Base-by-base conservation (phyloP, 495 filamentous ascomycete genomes). In the Podospora pseudopauciseta region DNA sequence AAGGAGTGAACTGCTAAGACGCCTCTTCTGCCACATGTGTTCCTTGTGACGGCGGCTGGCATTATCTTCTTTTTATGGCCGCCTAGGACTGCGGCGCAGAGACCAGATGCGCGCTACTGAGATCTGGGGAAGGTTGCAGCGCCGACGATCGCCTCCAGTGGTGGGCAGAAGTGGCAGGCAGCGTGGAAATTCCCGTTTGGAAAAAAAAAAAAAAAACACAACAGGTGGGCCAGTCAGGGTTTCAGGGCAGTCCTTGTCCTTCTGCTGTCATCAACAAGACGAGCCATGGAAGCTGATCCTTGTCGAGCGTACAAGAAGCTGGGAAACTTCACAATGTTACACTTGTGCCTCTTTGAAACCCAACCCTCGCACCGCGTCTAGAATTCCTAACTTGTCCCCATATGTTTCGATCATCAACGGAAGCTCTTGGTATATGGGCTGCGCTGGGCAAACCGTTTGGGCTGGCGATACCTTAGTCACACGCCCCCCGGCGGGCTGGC, bases 41-140 rank as follows among this genome's bases (percentile, higher is more conserved):
- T 49, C 39, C 39, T 13, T 6, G 39, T 49, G 39, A 49, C 39
- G 7, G 39, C 39, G 39, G 39, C 13, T 49, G 13, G 13, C 39
- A 11, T 18, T 49, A 13, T 49, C 39, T 49, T 49, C 39, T 49
- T 49, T 49, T 3, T 49, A 11, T 11, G 39, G 39, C 39, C 6
- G 39, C 39, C 39, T 49, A 49, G 39, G 39, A 13, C 39, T 49
- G 39, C 39, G 39, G 39, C 39, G 39, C 39, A 49, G 39, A 49
- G 39, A 49, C 39, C 39, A 13, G 39, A 49, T 49, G 27, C 56
- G 62, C 60, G 63, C 65, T 63, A 66, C 63, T 39, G 26, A 65
- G 69, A 68, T 71, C 69, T 65, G 68, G 68, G 68, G 63, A 73
- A 65, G 60, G 62, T 71, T 67, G 60, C 64, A 70, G 39, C 23